These are phyloP conservation scores for Microcyclospora tardicrescens DNA, from an alignment of 2,329 filamentous ascomycete species.

Conservation along the genomic window DNA sequence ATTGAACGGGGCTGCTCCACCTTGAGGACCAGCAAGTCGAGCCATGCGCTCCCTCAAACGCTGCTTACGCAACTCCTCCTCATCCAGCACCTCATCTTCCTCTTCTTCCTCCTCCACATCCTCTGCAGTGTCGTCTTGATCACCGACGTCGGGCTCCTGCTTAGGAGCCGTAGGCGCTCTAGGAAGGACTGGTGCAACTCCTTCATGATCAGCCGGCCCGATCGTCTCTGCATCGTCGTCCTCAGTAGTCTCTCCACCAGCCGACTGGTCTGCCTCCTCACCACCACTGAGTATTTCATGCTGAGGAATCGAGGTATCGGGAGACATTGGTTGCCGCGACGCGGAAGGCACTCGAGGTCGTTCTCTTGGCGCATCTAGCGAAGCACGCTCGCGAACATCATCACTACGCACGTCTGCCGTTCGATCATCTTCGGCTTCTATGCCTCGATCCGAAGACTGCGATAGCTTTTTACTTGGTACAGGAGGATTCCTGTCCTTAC, in stretches of 20 bases:
- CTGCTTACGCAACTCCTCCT: constrained; percentile 71
- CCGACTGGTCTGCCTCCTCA: constrained; percentile 54
- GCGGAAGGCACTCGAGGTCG: constrained; percentile 24
- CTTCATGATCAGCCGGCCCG: constrained; percentile 64
- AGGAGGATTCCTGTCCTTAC: constrained; percentile 60
- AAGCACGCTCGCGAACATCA: constrained; percentile 26
- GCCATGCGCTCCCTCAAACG: constrained; percentile 92
- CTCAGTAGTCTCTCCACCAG: constrained; percentile 48
- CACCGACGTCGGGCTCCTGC: constrained; percentile 33
- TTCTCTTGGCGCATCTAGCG: constrained; percentile 24
- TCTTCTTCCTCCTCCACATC: constrained; percentile 49
- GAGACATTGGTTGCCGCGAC: constrained; percentile 26
- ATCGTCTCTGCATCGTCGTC: constrained; percentile 45
- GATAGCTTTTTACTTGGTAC: constrained; percentile 50
- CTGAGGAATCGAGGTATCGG: constrained; percentile 23
- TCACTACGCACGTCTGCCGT: constrained; percentile 4
- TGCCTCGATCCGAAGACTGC: constrained; percentile 30
- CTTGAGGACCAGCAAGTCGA: constrained; percentile 68
- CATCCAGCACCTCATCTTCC: constrained; percentile 75
- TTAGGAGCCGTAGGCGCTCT: constrained; percentile 30
- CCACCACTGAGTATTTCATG: constrained; percentile 47
- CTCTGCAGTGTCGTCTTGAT: constrained; percentile 36
- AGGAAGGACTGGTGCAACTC: constrained; percentile 34
- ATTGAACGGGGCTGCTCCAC: constrained; percentile 42
- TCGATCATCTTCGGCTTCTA: constrained; percentile 22